Evolutionary conservation across 1,284 basidiomycete genomes (phyloP).

Genomic region (Fistulina hepatica): DNA sequence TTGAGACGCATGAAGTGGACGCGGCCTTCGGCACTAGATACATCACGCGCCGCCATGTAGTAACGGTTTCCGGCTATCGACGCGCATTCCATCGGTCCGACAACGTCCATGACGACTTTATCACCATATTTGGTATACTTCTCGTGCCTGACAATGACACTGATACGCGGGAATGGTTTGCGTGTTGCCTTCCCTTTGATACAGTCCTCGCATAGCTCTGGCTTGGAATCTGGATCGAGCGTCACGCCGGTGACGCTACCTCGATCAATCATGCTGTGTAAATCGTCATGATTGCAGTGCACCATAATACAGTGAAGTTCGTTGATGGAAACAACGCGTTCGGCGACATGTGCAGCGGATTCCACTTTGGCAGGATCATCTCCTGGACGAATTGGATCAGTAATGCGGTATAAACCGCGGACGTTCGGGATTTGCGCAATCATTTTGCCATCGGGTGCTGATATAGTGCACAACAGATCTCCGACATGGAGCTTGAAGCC

Average conservation of each 20-base stretch:
- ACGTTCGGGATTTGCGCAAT: constrained; percentile 7
- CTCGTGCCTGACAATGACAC: not conserved
- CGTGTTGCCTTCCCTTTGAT: not conserved
- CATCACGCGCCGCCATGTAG: constrained; percentile 2
- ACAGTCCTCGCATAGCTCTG: constrained; percentile 4
- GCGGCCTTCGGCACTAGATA: constrained; percentile 9
- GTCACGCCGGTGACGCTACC: constrained; percentile 4
- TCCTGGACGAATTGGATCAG: not conserved
- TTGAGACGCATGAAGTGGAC: constrained; percentile 14
- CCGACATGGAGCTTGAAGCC: constrained; percentile 9
- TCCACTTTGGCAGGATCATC: not conserved
- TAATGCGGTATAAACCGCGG: constrained; percentile 10
- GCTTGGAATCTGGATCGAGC: constrained; percentile 4
- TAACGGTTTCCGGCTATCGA: constrained; percentile 6
- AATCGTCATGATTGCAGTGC: constrained; percentile 1
- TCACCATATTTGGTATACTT: constrained; percentile 2
- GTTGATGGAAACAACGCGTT: constrained; percentile 1
- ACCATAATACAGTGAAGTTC: constrained; percentile 7
- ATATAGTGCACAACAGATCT: constrained; percentile 4
- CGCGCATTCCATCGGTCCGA: constrained; percentile 5
- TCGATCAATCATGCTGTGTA: constrained; percentile 6
- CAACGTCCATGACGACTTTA: constrained; percentile 3
- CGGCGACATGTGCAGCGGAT: not conserved
- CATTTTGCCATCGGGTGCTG: constrained; percentile 2
- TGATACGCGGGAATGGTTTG: constrained; percentile 2